These are phyloP conservation scores for Gaeumannomyces tritici DNA, from an alignment of 2,329 filamentous ascomycete species.

Conservation along the genomic window DNA sequence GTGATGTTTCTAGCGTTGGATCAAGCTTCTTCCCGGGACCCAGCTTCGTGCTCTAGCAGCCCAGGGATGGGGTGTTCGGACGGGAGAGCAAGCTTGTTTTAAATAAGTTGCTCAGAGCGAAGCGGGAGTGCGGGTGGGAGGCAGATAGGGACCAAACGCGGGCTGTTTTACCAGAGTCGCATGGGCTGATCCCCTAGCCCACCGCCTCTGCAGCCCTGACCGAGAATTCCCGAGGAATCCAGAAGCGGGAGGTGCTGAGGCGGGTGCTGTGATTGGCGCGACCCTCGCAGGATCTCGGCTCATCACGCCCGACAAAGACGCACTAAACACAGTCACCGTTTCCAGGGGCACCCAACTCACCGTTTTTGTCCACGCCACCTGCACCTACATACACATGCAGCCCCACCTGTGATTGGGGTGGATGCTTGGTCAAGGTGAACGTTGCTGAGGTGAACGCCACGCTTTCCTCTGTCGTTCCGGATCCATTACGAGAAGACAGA, in stretches of 20 bases:
- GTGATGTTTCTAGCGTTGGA: background rate
- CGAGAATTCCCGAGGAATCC: background rate
- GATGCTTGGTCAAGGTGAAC: too few relatives aligned
- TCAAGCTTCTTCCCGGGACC: background rate
- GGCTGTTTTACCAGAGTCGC: background rate
- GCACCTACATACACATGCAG: too few relatives aligned
- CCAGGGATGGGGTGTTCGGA: background rate
- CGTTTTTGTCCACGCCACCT: too few relatives aligned
- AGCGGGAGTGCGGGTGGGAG: background rate
- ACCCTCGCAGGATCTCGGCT: too few relatives aligned
- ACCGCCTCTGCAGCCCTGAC: background rate
- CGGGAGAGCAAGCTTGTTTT: background rate
- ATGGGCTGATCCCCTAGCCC: background rate
- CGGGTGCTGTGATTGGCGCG: background rate
- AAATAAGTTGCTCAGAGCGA: background rate
- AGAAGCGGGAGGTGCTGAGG: background rate
- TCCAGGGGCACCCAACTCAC: too few relatives aligned
- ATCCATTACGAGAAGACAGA: too few relatives aligned
- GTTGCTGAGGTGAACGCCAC: too few relatives aligned
- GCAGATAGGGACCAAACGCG: background rate
- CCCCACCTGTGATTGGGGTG: too few relatives aligned
- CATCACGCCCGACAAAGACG: too few relatives aligned
- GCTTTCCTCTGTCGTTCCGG: too few relatives aligned
- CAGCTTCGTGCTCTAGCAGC: background rate
- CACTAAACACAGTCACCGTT: too few relatives aligned